Evolutionary conservation across 768 basidiomycete species (phyloP).

Genomic region (Roridomyces roridus): DNA sequence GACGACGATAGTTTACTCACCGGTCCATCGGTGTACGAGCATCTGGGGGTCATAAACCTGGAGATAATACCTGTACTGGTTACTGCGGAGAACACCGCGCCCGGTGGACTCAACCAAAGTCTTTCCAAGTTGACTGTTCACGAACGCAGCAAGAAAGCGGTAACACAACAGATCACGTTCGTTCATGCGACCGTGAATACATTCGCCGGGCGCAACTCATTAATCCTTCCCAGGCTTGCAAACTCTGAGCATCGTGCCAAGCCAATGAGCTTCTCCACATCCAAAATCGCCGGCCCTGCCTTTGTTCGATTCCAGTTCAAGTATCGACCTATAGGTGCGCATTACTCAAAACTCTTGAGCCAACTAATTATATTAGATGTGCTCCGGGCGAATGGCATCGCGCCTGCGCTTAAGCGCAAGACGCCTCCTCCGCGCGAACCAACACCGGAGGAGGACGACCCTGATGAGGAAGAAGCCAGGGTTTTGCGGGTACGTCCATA

Average conservation of each 20-base stretch:
- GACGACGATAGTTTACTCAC: constrained; percentile 33
- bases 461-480: background rate
- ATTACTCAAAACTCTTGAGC: background rate
- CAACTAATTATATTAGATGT: background rate
- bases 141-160: constrained; percentile 4
- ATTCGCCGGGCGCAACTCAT: no score
- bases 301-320: background rate
- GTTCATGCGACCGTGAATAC: background rate
- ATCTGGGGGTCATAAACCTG: background rate
- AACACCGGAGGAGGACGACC: background rate
- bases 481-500: background rate
- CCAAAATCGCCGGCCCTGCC: background rate
- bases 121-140: background rate
- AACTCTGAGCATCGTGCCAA: no score
- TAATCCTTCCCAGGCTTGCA: no score
- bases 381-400: constrained; percentile 14
- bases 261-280: no score
- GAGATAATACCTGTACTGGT: background rate
- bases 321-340: background rate
- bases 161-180: constrained; percentile 1
- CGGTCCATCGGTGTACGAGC: background rate
- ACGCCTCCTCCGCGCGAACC: background rate
- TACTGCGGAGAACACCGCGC: background rate
- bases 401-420: background rate
- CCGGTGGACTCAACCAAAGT: background rate